Evolutionary conservation across 1,139 yeast genomes (phyloP).

Genomic region (Scheffersomyces titani): DNA sequence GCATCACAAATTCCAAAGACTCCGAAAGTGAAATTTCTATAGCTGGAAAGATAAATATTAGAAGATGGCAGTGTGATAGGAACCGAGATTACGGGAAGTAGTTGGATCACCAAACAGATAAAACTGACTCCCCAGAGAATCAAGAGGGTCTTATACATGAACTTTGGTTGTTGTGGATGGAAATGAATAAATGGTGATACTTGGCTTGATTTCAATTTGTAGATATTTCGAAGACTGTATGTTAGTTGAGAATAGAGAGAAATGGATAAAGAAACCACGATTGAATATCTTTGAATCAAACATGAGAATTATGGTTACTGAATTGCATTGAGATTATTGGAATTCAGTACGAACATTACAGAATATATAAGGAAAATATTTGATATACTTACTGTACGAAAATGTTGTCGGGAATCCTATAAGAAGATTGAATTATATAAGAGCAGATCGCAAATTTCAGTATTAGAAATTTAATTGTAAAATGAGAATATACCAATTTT

Average conservation of each 20-base stretch:
- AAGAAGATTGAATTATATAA: too few relatives aligned
- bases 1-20: constrained; percentile 47
- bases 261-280: too few relatives aligned
- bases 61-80: constrained; percentile 34
- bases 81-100: constrained; percentile 45
- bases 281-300: too few relatives aligned
- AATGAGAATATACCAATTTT: too few relatives aligned
- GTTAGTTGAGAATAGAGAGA: neutral
- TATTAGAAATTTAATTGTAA: too few relatives aligned
- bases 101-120: constrained; percentile 37
- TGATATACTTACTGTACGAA: too few relatives aligned
- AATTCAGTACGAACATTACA: too few relatives aligned
- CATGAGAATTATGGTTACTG: neutral
- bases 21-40: constrained; percentile 39
- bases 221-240: neutral
- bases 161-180: neutral
- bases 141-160: constrained; percentile 30
- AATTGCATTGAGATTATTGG: neutral
- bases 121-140: constrained; percentile 23
- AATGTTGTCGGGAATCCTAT: too few relatives aligned
- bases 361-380: neutral
- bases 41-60: constrained; percentile 30
- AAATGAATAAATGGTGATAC: constrained; percentile 1
- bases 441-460: too few relatives aligned
- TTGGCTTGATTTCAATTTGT: neutral